Evolutionary conservation across 345 rosid genomes (phyloP).

Genomic region (Citrus mangshanensis): DNA sequence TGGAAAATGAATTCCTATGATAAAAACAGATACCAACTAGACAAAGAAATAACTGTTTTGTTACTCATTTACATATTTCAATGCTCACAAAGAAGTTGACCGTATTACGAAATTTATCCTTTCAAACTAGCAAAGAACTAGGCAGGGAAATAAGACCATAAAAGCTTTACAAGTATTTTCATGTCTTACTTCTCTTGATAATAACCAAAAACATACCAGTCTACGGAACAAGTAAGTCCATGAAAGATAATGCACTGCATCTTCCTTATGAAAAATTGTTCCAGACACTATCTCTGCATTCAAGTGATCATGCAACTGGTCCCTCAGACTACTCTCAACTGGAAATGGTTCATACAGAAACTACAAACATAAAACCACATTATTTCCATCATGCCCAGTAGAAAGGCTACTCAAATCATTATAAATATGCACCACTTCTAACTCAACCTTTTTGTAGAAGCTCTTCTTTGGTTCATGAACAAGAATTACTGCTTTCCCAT

Average conservation of each 20-base stretch:
- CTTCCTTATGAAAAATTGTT: slow-evolving; percentile 88
- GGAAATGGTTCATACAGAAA: slow-evolving; percentile 99
- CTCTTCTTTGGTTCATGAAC: slow-evolving; percentile 99
- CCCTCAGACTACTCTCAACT: slow-evolving; percentile 96
- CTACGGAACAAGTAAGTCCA: slow-evolving; percentile 98
- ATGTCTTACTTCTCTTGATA: not conserved
- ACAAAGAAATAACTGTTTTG: not conserved
- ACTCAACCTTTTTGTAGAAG: slow-evolving; percentile 87
- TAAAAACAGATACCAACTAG: not conserved
- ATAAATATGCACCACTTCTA: slow-evolving; percentile 3
- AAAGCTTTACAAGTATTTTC: not conserved
- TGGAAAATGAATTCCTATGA: not conserved
- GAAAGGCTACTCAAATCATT: slow-evolving; percentile 10
- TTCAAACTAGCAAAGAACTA: not conserved
- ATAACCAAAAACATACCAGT: slow-evolving; percentile 54
- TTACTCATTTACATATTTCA: not conserved
- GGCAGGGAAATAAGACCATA: not conserved
- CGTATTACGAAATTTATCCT: not conserved
- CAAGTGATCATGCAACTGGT: slow-evolving; percentile 76
- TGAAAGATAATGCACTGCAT: slow-evolving; percentile 88
- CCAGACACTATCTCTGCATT: slow-evolving; percentile 93
- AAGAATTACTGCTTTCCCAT: slow-evolving; percentile 98
- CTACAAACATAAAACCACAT: slow-evolving; percentile 41
- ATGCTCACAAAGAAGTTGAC: not conserved
- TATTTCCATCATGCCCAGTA: slow-evolving; percentile 6